These are phyloP conservation scores for Tolypocladium album DNA, from an alignment of 2,329 filamentous ascomycete species.

Conservation along the genomic window DNA sequence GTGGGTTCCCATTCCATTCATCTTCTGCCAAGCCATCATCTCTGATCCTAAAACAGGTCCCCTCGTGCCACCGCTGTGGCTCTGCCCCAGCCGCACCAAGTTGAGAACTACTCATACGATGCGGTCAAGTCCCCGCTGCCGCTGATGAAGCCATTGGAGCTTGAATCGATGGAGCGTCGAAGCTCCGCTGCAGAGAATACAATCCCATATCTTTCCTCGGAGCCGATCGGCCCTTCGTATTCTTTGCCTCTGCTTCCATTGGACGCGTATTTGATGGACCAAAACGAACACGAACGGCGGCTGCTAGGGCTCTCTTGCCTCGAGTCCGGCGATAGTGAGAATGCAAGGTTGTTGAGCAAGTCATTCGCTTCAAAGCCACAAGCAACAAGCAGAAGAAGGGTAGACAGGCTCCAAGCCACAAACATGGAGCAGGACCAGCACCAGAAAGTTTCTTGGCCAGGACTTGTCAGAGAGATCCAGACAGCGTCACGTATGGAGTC, in stretches of 20 bases:
- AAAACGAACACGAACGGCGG: constrained; percentile 1
- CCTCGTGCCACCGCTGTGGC: not conserved
- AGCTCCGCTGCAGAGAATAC: not conserved
- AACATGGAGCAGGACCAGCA: not conserved
- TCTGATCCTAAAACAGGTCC: not conserved
- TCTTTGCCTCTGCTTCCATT: not conserved
- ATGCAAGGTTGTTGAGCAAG: not conserved
- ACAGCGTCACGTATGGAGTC: not conserved
- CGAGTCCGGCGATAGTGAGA: not conserved
- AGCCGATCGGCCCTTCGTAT: not conserved
- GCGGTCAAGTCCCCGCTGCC: not conserved
- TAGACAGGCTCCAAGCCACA: not conserved
- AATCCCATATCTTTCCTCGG: not conserved
- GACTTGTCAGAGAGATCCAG: not conserved
- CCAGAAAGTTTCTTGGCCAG: not conserved
- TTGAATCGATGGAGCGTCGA: not conserved
- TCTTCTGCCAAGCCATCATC: not conserved
- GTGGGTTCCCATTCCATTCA: not conserved
- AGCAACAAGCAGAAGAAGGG: not conserved
- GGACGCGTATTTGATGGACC: not conserved
- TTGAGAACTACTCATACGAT: no score
- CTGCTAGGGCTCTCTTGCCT: not conserved
- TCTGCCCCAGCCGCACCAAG: not conserved
- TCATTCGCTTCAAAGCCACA: not conserved
- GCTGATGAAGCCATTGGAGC: constrained; percentile 1